Evolutionary conservation across 306 rosid genomes (phyloP).

Genomic region (Glycine tomentella): DNA sequence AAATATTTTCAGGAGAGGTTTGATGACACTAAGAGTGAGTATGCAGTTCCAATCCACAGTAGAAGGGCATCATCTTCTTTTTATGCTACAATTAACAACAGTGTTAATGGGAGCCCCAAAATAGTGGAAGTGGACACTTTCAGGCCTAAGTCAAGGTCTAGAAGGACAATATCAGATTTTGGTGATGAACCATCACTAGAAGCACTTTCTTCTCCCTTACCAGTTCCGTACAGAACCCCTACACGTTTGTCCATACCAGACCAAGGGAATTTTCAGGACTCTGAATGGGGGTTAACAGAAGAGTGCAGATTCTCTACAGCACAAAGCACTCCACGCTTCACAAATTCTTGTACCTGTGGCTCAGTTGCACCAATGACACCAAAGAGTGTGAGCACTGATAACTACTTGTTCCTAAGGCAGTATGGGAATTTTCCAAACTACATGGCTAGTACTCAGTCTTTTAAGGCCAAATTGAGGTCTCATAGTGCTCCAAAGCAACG

Average conservation of each 20-base stretch:
- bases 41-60: constrained; percentile 63
- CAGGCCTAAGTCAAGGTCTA: constrained; percentile 75
- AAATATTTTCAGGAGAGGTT: constrained; percentile 69
- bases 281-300: constrained; percentile 75
- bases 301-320: constrained; percentile 85
- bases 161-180: constrained; percentile 68
- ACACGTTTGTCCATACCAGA: constrained; percentile 57
- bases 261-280: constrained; percentile 57
- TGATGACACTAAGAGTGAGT: constrained; percentile 68
- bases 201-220: constrained; percentile 62
- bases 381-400: constrained; percentile 61
- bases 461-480: constrained; percentile 87
- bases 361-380: constrained; percentile 59
- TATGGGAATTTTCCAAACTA: constrained; percentile 65
- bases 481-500: constrained; percentile 92
- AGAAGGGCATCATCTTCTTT: constrained; percentile 70
- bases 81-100: constrained; percentile 53
- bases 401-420: constrained; percentile 49
- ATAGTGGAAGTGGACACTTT: constrained; percentile 88
- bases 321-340: constrained; percentile 83
- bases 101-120: constrained; percentile 67
- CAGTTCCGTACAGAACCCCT: constrained; percentile 53
- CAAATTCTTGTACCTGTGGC: constrained; percentile 54
- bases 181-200: constrained; percentile 65
- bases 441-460: constrained; percentile 81